A percentile compares a stretch with the other conserved stretches of the same genome.
Conservation (phyloP, 345 rosid species). For the Pseudoturritis turrita region DNA sequence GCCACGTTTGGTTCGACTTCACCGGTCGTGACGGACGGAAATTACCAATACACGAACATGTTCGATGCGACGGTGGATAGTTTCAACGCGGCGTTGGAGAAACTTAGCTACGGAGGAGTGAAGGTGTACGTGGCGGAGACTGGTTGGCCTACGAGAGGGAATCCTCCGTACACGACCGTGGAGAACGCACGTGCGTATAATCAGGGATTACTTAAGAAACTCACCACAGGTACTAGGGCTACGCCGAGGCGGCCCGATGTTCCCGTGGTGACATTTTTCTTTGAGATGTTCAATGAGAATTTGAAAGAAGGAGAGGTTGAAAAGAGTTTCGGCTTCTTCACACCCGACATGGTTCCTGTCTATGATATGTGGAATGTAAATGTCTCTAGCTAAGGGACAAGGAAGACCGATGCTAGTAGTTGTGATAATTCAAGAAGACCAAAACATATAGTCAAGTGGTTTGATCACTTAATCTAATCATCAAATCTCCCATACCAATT, state of each 20-base stretch:
- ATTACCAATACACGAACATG: constrained; percentile 20
- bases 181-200: constrained; percentile 13
- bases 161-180: constrained; percentile 1
- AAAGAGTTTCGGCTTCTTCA: constrained; percentile 24
- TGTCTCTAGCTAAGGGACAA: neutral
- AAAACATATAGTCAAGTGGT: neutral
- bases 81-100: constrained; percentile 15
- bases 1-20: constrained; percentile 14
- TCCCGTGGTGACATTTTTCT: constrained; percentile 7
- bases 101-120: neutral
- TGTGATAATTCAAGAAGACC: neutral
- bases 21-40: constrained; percentile 24
- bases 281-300: constrained; percentile 29
- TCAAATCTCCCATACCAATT: no score
- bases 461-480: neutral
- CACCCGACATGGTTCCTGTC: constrained; percentile 14
- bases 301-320: constrained; percentile 11
- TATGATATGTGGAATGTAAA: neutral
- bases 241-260: constrained; percentile 27
- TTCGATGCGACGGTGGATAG: constrained; percentile 36
- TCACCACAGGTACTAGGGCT: neutral
- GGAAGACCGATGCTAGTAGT: neutral
- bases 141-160: constrained; percentile 16
- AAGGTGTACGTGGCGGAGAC: constrained; percentile 3
- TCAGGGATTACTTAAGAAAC: neutral